These are phyloP conservation scores for Exophiala oligosperma DNA, from an alignment of 2,329 filamentous ascomycete genomes.

Conservation along the genomic window DNA sequence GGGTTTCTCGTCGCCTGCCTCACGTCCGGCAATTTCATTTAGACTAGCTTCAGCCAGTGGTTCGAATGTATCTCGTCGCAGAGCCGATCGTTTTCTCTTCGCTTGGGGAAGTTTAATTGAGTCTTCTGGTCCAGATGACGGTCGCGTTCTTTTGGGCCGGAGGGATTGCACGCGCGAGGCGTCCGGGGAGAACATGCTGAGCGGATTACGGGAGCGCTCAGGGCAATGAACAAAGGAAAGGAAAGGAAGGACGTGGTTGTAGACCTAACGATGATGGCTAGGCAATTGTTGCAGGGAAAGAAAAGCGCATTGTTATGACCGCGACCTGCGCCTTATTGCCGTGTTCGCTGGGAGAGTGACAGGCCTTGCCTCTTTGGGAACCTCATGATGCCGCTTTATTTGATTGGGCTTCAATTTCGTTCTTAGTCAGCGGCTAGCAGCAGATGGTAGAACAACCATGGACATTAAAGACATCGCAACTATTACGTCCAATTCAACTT, in stretches of 20 bases:
- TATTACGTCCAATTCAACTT: too few species aligned
- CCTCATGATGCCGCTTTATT: too few species aligned
- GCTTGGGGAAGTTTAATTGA: slow-evolving; percentile 45
- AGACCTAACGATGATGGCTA: background rate
- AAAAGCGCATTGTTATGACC: slow-evolving; percentile 24
- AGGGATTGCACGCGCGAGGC: slow-evolving; percentile 24
- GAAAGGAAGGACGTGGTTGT: background rate
- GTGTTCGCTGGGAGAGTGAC: background rate
- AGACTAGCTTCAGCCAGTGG: slow-evolving; percentile 26
- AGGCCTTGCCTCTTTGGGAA: too few species aligned
- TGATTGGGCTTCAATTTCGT: too few species aligned
- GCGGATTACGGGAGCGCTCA: slow-evolving; percentile 4
- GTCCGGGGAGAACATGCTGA: slow-evolving; percentile 33
- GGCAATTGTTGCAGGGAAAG: slow-evolving; percentile 1
- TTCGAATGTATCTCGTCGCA: slow-evolving; percentile 39
- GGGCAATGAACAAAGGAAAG: background rate
- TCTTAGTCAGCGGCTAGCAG: too few species aligned
- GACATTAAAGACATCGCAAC: too few species aligned
- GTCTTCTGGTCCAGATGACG: slow-evolving; percentile 41
- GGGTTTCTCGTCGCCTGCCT: slow-evolving; percentile 26
- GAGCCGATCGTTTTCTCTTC: slow-evolving; percentile 48
- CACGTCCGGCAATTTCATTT: slow-evolving; percentile 29
- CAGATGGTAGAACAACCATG: too few species aligned
- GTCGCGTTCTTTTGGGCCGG: slow-evolving; percentile 33
- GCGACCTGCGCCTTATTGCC: background rate